Conservation (phyloP, 805 yeast genomes). For the fission yeast (Schizosaccharomyces pombe) region ASM294v3 CU329670.1:5132501-5133000, state of each 20-base stretch:
- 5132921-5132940: background rate
- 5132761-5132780: conserved; percentile 82
- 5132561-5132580: conserved; percentile 6
- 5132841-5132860: conserved; percentile 62
- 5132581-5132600: conserved; percentile 23
- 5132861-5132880: conserved; percentile 19
- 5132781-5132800: conserved; percentile 53
- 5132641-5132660: too few species aligned
- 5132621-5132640: conserved; percentile 46
- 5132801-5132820: background rate
- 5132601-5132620: conserved; percentile 41
- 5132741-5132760: conserved; percentile 73
- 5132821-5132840: conserved; percentile 22
- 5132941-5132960: too few species aligned
- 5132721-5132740: conserved; percentile 53
- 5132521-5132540: background rate
- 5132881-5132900: background rate
- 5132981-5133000: too few species aligned
- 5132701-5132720: conserved; percentile 43
- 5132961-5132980: too few species aligned
- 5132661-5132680: too few species aligned
- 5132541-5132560: background rate
- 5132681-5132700: conserved; percentile 15
- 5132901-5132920: background rate
- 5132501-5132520: background rate